Evolutionary conservation across 345 rosid species (phyloP).

Genomic region (Turnera subulata): DNA sequence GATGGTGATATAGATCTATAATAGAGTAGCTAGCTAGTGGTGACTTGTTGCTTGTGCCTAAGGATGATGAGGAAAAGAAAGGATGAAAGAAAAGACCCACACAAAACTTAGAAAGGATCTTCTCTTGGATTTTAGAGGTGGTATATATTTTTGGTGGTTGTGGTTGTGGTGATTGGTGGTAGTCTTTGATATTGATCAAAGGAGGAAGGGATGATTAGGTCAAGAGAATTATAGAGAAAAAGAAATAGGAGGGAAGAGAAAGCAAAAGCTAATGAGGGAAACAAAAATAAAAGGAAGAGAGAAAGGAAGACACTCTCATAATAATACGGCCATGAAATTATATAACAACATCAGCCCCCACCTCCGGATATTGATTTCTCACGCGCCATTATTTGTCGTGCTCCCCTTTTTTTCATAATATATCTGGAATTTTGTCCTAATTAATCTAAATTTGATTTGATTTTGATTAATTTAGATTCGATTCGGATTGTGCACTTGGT

Average conservation of each 20-base stretch:
- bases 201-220: conserved; percentile 36
- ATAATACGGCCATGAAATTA: conserved; percentile 45
- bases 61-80: background rate
- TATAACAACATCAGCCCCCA: conserved; percentile 29
- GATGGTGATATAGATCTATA: background rate
- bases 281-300: background rate
- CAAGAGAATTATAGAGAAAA: conserved; percentile 19
- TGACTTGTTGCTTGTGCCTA: no score
- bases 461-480: no score
- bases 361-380: conserved; percentile 3
- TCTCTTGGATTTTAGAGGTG: conserved; percentile 3
- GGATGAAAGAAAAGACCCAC: conserved; percentile 5
- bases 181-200: background rate
- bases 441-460: no score
- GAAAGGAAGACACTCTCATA: conserved; percentile 15
- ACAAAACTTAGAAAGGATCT: conserved; percentile 4
- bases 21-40: no score
- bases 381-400: conserved; percentile 22
- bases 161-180: conserved; percentile 4
- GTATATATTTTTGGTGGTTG: background rate
- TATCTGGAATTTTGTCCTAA: no score
- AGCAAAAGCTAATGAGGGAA: conserved; percentile 33
- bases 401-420: background rate
- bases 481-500: no score
- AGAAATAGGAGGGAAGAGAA: conserved; percentile 39